Evolutionary conservation across 768 basidiomycete genomes (phyloP).

Genomic region (Boletellus ananiceps): DNA sequence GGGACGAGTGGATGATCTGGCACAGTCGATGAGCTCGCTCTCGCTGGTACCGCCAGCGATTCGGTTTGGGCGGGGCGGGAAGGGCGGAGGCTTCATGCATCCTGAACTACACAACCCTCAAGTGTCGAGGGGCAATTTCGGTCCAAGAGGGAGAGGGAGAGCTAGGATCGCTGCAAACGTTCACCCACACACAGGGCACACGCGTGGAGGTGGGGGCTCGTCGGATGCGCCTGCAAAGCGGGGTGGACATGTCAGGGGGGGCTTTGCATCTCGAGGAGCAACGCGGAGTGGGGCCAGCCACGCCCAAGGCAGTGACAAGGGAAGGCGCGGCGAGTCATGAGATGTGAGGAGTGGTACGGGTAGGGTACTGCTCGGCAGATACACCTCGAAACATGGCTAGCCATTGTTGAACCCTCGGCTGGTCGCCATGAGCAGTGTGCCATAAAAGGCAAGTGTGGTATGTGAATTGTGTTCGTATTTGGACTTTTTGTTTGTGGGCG

Average conservation of each 20-base stretch:
- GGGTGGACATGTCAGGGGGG: slow-evolving; percentile 12
- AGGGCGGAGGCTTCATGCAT: slow-evolving; percentile 46
- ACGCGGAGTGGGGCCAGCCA: slow-evolving; percentile 9
- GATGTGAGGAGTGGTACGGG: no score
- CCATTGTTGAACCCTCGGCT: no score
- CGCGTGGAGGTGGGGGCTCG: slow-evolving; percentile 3
- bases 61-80: slow-evolving; percentile 71
- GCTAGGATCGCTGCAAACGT: slow-evolving; percentile 24
- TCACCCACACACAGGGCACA: slow-evolving; percentile 12
- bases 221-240: background rate
- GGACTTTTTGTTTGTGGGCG: slow-evolving; percentile 19
- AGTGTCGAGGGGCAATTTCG: slow-evolving; percentile 25
- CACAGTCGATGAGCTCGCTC: slow-evolving; percentile 43
- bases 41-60: slow-evolving; percentile 65
- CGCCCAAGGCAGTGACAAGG: slow-evolving; percentile 4
- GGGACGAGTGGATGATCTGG: slow-evolving; percentile 43
- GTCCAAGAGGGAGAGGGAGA: slow-evolving; percentile 30
- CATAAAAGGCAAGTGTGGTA: slow-evolving; percentile 26
- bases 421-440: background rate
- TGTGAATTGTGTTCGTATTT: slow-evolving; percentile 2
- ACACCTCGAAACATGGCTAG: no score
- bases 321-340: slow-evolving; percentile 12
- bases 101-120: slow-evolving; percentile 31
- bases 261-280: slow-evolving; percentile 11
- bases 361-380: no score